Base-by-base conservation (phyloP, 139 green algal genomes). In the Tetradesmus lagerheimii region DNA sequence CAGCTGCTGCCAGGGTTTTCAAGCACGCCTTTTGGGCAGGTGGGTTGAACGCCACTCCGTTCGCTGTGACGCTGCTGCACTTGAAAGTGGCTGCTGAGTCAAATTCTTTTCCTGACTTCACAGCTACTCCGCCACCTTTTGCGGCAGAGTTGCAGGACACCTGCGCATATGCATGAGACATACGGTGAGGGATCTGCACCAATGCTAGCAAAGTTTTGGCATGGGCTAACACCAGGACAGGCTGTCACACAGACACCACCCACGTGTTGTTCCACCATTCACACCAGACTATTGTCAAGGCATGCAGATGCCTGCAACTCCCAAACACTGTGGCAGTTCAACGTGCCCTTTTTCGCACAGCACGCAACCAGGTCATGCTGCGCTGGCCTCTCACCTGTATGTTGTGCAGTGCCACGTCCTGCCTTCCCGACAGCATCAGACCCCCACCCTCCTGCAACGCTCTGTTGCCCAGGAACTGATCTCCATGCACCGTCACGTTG, bases 91-190 rank as follows among this genome's bases (percentile, higher is more conserved):
- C 3, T 14, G 39, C 34, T 38, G 81, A 47, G 16, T 50, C 16
- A 14, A 41, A 53, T 25, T 38, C 25, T 2, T 39, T 53, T 18
- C 78, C 81, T 8, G 81, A 87, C 37, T 87, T 87, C 0, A 87
- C 53, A 18, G 71, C 39, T 4, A 87, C 18, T 1, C 81, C 81
- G 37, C 16, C 81, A 23, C 81, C 81, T 31, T 77, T 53, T 4
- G 78, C 53, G 50, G 81, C 81, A 27, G 81, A 35, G 43, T 87
- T 87, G 53, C 81, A 87, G 35, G 81, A 76, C 20, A 87, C 81
- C 53, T 66, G 53, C 14, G 53, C 14, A 12, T 12, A 66, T 25
- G 9, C 53, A 66, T 27, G 1, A 66, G 23, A 25, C 43, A 50
- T 15, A 9, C 43, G 9, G 43, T 50, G 43, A 50, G 43, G n/a